These are phyloP conservation scores for Erysimum cheiri DNA, from an alignment of 441 rosid species.

Conservation along the genomic window DNA sequence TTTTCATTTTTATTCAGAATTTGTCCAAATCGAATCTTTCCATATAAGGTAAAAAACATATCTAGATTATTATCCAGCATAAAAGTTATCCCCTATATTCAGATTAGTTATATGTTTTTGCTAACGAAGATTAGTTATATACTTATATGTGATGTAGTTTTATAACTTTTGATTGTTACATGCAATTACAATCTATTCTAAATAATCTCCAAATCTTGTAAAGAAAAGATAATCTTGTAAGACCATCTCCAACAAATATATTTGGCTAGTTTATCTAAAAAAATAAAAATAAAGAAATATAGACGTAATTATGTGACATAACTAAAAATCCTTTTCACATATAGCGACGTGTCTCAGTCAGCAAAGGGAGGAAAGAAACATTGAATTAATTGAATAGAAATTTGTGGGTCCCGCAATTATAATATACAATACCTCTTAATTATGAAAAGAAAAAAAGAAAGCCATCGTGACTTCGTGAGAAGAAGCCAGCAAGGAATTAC, in stretches of 20 bases:
- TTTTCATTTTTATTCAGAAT: background rate
- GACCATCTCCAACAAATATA: no score
- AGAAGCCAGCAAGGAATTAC: slow-evolving; percentile 26
- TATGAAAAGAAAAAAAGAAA: background rate
- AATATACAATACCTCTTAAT: background rate
- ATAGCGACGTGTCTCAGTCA: slow-evolving; percentile 8
- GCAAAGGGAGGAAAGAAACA: slow-evolving; percentile 18
- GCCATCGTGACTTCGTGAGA: slow-evolving; percentile 30
- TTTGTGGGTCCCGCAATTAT: background rate
- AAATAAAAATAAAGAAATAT: no score
- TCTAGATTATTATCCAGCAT: background rate
- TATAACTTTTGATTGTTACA: no score
- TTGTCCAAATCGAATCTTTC: background rate
- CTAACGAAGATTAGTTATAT: no score
- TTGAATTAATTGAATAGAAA: slow-evolving; percentile 6
- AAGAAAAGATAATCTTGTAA: no score
- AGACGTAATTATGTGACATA: slow-evolving; percentile 2
- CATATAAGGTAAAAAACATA: background rate
- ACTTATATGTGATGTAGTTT: no score
- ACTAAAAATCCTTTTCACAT: slow-evolving; percentile 15
- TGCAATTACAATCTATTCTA: no score
- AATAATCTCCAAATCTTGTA: no score
- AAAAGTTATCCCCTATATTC: slow-evolving; percentile 10
- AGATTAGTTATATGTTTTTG: background rate
- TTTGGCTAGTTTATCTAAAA: no score